Conservation (phyloP, 768 basidiomycete species). For the Nidula microcarpa region DNA sequence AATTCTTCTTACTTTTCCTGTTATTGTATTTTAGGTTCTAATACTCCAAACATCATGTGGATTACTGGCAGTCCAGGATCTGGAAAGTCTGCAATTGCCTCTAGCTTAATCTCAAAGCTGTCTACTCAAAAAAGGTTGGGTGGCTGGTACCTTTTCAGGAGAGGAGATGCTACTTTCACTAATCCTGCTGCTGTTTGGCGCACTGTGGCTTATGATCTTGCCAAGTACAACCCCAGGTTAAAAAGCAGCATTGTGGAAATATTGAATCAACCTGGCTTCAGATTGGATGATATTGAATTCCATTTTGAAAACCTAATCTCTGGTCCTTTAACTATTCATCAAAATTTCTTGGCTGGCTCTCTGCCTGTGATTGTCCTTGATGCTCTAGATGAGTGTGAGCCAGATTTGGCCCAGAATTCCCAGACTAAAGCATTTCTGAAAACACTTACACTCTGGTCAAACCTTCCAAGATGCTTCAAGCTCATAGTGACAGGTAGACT, state of each 20-base stretch:
- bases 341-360: background rate
- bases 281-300: background rate
- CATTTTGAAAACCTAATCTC: background rate
- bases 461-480: background rate
- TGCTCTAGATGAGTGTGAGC: background rate
- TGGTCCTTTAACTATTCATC: background rate
- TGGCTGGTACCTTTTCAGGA: background rate
- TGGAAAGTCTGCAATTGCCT: background rate
- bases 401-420: too few species aligned
- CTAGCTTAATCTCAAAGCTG: background rate
- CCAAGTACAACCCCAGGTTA: background rate
- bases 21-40: too few species aligned
- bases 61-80: too few species aligned
- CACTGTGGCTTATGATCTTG: background rate
- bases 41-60: background rate
- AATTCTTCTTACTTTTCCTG: background rate
- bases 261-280: too few species aligned
- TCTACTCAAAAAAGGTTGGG: background rate
- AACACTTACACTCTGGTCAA: background rate
- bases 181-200: background rate
- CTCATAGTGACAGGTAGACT: background rate
- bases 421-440: background rate
- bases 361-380: background rate
- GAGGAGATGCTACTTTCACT: background rate
- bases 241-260: background rate